Evolutionary conservation across 2,329 filamentous ascomycete genomes (phyloP), one percentile per base, ranked within the genome.

Genomic region (Penicillium sp.): DNA sequence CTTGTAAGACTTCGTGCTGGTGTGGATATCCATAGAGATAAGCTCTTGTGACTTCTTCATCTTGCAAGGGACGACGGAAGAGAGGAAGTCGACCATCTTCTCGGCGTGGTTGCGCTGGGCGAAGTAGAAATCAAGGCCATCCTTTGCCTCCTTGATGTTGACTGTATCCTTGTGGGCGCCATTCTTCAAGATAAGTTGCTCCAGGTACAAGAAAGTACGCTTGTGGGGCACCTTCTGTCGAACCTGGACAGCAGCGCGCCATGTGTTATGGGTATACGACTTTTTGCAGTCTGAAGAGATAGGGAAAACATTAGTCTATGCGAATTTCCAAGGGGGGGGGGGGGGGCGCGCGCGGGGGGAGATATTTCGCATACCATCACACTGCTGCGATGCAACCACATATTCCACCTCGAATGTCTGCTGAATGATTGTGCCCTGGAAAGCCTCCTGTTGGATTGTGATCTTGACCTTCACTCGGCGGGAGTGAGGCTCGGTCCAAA

Each of bases 401-500:
- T 93, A 99, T 73, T 95, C 86, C 18, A 97, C 92, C 77, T 97
- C 93, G 72, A 99, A 97, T 49, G 86, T 89, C 76, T 99, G 94
- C 76, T 99, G 94, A 67, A 99, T 72, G 56, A 88, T 87, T 9
- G 85, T 85, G 35, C 83, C 85, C 66, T 87, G 79, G 66, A 82
- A 84, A 41, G 83, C 83, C 71, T 87, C 83, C 63, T 85, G 82
- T 70, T 97, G 94, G 46, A 97, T 88, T 1, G 94, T 97, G 74
- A 99, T 88, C 80, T 97, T 97, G 73, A 97, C 87, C 77, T 92
- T 95, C 61, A 97, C 83, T 72, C 94, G 83, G 69, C 91, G 83
- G 67, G 92, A 97, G 78, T 99, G 94, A 11, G 94, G 93, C 75
- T 99, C 94, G 1, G 94, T 99, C 94, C 94, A 99, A 70, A 97